Conservation (phyloP, 2,329 filamentous ascomycete genomes). For the Mollisiaceae sp. region DNA sequence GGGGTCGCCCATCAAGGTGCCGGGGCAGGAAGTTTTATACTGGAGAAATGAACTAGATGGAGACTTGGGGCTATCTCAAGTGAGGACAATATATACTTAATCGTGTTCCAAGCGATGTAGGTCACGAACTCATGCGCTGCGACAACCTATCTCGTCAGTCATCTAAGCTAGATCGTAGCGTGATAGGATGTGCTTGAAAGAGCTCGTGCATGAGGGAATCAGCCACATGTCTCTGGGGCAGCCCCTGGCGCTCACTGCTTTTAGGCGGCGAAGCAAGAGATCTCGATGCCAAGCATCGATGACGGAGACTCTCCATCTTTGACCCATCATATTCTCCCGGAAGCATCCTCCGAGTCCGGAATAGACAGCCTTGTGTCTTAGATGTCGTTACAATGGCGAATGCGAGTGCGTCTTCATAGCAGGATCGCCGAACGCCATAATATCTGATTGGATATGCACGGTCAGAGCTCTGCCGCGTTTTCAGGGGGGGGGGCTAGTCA, state of each 20-base stretch:
- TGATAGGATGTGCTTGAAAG: background rate
- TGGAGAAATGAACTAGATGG: too few relatives aligned
- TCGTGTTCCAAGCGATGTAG: too few relatives aligned
- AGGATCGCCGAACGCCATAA: background rate
- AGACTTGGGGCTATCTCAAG: too few relatives aligned
- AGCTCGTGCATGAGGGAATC: background rate
- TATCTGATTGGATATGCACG: conserved; percentile 2
- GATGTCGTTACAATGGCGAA: background rate
- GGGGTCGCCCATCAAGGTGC: too few relatives aligned
- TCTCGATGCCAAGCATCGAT: background rate
- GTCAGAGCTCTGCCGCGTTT: background rate
- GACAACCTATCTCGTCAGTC: too few relatives aligned
- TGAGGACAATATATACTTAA: too few relatives aligned
- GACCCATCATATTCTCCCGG: background rate
- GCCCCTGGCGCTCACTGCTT: too few relatives aligned
- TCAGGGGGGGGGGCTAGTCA: background rate
- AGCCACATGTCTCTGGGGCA: too few relatives aligned
- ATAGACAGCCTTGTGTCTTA: background rate
- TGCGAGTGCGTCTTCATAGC: background rate
- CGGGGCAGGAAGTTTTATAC: too few relatives aligned
- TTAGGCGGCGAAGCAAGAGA: background rate
- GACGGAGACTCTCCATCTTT: background rate
- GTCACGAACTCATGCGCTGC: too few relatives aligned
- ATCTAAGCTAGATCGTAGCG: background rate
- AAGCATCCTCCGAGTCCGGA: background rate